Evolutionary conservation across 805 yeast species (phyloP).

Genomic region (Saccharomycopsis sp.): DNA sequence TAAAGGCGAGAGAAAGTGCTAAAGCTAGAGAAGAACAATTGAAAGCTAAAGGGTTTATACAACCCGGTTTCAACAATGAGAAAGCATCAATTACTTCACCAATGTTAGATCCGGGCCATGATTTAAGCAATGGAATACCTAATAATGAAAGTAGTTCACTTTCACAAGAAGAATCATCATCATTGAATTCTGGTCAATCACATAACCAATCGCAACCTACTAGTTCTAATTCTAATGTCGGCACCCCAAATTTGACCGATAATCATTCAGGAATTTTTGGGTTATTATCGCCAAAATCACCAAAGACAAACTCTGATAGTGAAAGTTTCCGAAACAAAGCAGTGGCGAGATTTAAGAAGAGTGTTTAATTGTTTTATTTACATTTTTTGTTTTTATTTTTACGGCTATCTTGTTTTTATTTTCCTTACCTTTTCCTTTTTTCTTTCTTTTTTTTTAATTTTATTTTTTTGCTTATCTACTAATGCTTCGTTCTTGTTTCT

Average conservation of each 20-base stretch:
- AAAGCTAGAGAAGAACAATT: conserved; percentile 43
- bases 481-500: background rate
- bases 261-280: conserved; percentile 1
- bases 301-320: conserved; percentile 3
- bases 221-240: background rate
- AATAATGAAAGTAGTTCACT: conserved; percentile 3
- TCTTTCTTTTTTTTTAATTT: background rate
- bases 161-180: conserved; percentile 11
- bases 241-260: conserved; percentile 6
- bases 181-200: conserved; percentile 5
- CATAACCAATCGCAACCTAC: background rate
- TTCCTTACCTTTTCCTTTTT: too few relatives aligned
- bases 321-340: conserved; percentile 21
- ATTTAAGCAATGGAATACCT: background rate
- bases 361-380: too few relatives aligned
- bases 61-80: conserved; percentile 13
- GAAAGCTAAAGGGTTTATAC: conserved; percentile 20
- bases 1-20: conserved; percentile 74
- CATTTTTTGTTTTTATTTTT: too few relatives aligned
- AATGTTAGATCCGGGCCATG: background rate
- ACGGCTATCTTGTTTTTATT: background rate
- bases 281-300: conserved; percentile 12
- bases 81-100: background rate
- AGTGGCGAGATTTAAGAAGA: conserved; percentile 12
- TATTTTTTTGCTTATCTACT: background rate